Conservation (phyloP, 306 rosid species). For the Luffa aegyptiaca region DNA sequence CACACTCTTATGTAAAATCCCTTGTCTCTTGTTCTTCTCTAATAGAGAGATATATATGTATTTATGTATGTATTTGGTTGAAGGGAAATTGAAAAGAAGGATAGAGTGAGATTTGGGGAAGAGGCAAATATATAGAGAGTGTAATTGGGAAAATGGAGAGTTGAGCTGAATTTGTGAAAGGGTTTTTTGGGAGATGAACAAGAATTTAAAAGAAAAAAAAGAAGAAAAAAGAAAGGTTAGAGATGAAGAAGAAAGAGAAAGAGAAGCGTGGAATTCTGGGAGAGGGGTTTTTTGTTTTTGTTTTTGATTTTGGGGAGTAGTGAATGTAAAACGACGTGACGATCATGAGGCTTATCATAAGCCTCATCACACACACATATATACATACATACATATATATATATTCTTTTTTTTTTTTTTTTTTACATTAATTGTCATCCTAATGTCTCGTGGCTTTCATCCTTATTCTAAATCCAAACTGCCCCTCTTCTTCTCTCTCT, state of each 20-base stretch:
- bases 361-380: conserved; percentile 37
- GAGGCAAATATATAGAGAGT: neutral
- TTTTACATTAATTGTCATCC: neutral
- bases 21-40: no score
- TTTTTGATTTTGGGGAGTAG: conserved; percentile 43
- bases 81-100: no score
- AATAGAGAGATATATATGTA: no score
- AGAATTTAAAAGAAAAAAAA: no score
- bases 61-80: no score
- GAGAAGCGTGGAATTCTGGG: conserved; percentile 86
- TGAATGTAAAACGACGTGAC: conserved; percentile 91
- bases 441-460: conserved; percentile 73
- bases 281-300: conserved; percentile 40
- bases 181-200: neutral
- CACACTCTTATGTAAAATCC: neutral
- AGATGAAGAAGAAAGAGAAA: conserved; percentile 3
- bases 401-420: no score
- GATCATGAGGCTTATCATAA: conserved; percentile 90
- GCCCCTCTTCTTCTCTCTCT: conserved; percentile 41
- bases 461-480: conserved; percentile 88
- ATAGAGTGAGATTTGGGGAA: no score
- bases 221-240: neutral
- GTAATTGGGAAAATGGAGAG: neutral
- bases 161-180: neutral
- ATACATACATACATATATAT: neutral